Conservation (phyloP, 106 monocot species). For the Alisma plantagoaquatica region DNA sequence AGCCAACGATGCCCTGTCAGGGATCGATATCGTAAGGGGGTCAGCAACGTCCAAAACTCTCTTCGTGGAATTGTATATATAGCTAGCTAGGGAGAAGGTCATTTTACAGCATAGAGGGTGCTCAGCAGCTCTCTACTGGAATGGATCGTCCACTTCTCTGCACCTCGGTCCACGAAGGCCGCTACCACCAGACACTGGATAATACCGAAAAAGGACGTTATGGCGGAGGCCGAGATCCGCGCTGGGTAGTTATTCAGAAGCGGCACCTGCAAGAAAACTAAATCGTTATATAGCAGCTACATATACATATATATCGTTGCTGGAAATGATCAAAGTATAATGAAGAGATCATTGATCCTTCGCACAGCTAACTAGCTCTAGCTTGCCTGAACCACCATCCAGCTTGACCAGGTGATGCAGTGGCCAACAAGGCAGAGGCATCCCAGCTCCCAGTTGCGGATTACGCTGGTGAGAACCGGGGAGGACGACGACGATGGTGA, state of each 20-base stretch:
- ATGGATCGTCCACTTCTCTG: constrained; percentile 53
- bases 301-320: neutral
- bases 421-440: constrained; percentile 63
- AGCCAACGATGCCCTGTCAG: constrained; percentile 85
- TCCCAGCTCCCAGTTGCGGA: constrained; percentile 69
- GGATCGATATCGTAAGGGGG: too few relatives aligned
- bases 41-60: too few relatives aligned
- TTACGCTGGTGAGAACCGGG: constrained; percentile 13
- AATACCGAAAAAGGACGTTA: constrained; percentile 62
- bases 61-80: too few relatives aligned
- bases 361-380: too few relatives aligned
- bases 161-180: constrained; percentile 42
- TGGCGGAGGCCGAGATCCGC: constrained; percentile 54
- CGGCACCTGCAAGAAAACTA: constrained; percentile 36
- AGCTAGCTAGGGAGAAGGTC: too few relatives aligned
- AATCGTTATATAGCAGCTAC: too few relatives aligned
- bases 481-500: constrained; percentile 12
- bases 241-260: constrained; percentile 75
- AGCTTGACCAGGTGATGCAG: constrained; percentile 69
- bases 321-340: too few relatives aligned
- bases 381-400: constrained; percentile 83
- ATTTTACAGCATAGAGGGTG: constrained; percentile 65
- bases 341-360: too few relatives aligned
- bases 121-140: constrained; percentile 54
- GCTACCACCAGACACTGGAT: constrained; percentile 62